phyloP scores from a whole-genome alignment of 2,329 filamentous ascomycete genomes.

The Lasiodiplodia sp. region DNA sequence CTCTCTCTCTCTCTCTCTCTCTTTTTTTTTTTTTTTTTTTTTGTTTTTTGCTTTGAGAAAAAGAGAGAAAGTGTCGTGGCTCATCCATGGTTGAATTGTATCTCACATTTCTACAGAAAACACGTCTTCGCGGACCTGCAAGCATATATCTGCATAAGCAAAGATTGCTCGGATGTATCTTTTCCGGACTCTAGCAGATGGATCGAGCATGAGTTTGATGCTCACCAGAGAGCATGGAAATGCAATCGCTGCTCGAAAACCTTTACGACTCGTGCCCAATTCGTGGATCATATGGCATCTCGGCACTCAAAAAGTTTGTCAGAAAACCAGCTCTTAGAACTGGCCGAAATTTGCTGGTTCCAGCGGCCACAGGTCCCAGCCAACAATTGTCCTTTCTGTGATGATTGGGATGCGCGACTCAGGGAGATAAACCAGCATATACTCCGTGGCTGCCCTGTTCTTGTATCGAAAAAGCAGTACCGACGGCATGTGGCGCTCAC shows the following conservation, averaged over 20 bases:
- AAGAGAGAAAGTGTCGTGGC: too few relatives aligned
- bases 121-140: background rate
- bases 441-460: fast-evolving
- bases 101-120: background rate
- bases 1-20: too few relatives aligned
- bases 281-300: background rate
- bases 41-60: too few relatives aligned
- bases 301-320: background rate
- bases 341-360: background rate
- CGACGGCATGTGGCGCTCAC: background rate
- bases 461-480: background rate
- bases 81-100: too few relatives aligned
- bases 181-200: background rate
- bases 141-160: background rate
- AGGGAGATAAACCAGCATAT: background rate
- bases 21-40: too few relatives aligned
- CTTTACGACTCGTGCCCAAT: background rate
- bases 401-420: background rate
- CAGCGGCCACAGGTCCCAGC: background rate
- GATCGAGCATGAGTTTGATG: background rate
- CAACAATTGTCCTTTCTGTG: background rate
- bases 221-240: background rate
- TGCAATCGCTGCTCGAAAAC: background rate
- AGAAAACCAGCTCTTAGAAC: background rate
- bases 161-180: background rate